Evolutionary conservation across 1,284 basidiomycete genomes (phyloP), one percentile per base, ranked within the genome.

Genomic region (Hemileia vastatrix): DNA sequence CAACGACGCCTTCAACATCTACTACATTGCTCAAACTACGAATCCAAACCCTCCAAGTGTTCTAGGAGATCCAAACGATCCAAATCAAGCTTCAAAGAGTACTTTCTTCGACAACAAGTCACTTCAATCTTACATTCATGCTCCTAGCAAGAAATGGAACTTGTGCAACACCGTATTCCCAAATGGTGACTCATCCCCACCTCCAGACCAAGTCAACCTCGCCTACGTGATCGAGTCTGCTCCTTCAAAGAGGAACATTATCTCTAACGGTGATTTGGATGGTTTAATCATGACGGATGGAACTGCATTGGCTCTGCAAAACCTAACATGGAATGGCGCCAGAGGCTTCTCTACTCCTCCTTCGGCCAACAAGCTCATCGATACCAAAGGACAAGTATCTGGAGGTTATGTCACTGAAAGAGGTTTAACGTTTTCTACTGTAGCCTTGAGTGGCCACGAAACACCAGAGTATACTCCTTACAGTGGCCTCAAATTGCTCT

Each of bases 161-260:
- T 13, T 32, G n/a, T 60, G 57, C 57, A 21, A 32, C n/a, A 5
- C 8, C 8, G 57, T 60, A 11, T 60, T 60, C 57, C 57, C 57
- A 21, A 54, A 54, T n/a, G 57, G 56, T 9, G 56, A 57, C n/a
- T 18, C 8, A 27, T 31, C 24, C 18, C 45, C 43, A 21, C 18
- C 56, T 18, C n/a, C 44, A 9, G 44, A 53, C 36, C n/a, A 57
- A 40, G 6, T 18, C 31, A 8, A 11, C 36, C 36, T 40, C 9
- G 15, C 36, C 15, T 40, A 9, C 15, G 36, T 40, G 8, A 40
- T 40, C 36, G 36, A 40, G 9, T 11, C 11, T 40, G 36, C 36
- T 40, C 36, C 36, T 11, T 40, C 36, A 11, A 40, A 40, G 36
- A 40, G 36, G 15, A 40, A 40, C 36, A 40, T 60, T 18, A 31